Base-by-base conservation (phyloP, 1,284 basidiomycete species). In the Ganoderma boninense region DNA sequence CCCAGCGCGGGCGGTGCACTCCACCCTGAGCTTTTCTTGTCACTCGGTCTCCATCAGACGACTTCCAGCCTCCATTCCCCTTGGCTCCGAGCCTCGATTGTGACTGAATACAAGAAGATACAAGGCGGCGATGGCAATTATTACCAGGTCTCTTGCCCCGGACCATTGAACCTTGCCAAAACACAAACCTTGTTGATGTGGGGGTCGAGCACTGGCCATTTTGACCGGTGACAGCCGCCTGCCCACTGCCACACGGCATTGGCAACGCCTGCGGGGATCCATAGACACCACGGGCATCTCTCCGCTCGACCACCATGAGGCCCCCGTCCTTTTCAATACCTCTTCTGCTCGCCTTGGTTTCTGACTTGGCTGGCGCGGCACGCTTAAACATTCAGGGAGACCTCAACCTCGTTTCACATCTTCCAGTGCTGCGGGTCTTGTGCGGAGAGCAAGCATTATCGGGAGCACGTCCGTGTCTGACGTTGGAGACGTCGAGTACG, bases 401-500 rank as follows among this genome's bases (percentile, higher is more conserved):
- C 71, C 71, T 57, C 57, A 64, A 26, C 40, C 38, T 59, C 35
- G 43, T 49, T 57, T 38, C 23, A 56, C n/a, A 23, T 46, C 61
- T 14, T 20, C 29, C 2, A 8, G 14, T 32, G 54, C 54, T 32
- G 54, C 54, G n/a, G 64, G 52, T 13, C 67, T 69, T 57, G 63
- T 61, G 40, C 43, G 62, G 35, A 60, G 69, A 56, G 65, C 69
- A 40, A 52, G 60, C 42, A 65, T 67, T 2, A 16, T 40, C 40
- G 69, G 68, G 64, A 69, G 64, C 61, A 63, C 56, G 57, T 69
- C 49, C 68, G 69, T 62, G 62, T 71, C 44, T n/a, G 70, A 74
- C 49, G 67, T 68, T 10, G 67, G 69, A 42, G 83, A 84, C 73
- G 79, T 82, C 13, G 79, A 83, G 67, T 84, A 84, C 69, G 79